phyloP scores from a whole-genome alignment of 2,329 filamentous ascomycete species.

The Trichoderma oligosporum region DNA sequence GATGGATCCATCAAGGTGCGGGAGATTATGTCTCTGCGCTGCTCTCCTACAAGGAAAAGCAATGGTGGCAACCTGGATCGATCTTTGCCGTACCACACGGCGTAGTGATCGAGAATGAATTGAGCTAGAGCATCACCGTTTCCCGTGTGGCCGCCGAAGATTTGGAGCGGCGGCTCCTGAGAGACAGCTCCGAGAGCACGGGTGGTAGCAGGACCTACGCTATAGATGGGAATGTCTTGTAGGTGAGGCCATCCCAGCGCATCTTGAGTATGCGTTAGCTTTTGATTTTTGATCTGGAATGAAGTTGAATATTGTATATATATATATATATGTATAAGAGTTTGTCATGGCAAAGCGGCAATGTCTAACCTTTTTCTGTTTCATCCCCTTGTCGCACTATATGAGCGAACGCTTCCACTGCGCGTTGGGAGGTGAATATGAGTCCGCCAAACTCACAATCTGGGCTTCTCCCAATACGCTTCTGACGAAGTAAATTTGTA shows the following conservation, averaged over 20 bases:
- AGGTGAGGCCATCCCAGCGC: conserved; percentile 48
- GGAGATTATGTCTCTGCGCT: conserved; percentile 85
- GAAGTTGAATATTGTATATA: too few relatives aligned
- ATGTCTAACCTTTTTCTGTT: not conserved
- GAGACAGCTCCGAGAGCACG: conserved; percentile 61
- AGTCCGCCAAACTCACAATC: conserved; percentile 63
- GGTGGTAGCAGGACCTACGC: conserved; percentile 76
- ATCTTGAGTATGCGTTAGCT: not conserved
- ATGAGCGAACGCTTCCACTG: conserved; percentile 71
- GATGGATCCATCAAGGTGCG: conserved; percentile 63
- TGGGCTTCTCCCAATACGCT: conserved; percentile 37
- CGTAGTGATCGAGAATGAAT: conserved; percentile 78
- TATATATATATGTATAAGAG: too few relatives aligned
- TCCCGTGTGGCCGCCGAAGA: conserved; percentile 78
- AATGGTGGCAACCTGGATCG: conserved; percentile 54
- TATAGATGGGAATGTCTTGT: conserved; percentile 62
- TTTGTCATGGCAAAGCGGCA: too few relatives aligned
- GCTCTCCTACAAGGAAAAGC: conserved; percentile 86
- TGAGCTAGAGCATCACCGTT: conserved; percentile 76
- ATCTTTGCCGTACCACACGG: conserved; percentile 43
- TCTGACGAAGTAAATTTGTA: conserved; percentile 44
- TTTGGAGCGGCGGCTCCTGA: conserved; percentile 50
- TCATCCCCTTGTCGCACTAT: conserved; percentile 52
- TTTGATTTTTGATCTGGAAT: not conserved
- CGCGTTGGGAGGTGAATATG: conserved; percentile 79